Evolutionary conservation across 345 rosid genomes (phyloP), one percentile per base, ranked within the genome.

Genomic region (Boechera stricta): DNA sequence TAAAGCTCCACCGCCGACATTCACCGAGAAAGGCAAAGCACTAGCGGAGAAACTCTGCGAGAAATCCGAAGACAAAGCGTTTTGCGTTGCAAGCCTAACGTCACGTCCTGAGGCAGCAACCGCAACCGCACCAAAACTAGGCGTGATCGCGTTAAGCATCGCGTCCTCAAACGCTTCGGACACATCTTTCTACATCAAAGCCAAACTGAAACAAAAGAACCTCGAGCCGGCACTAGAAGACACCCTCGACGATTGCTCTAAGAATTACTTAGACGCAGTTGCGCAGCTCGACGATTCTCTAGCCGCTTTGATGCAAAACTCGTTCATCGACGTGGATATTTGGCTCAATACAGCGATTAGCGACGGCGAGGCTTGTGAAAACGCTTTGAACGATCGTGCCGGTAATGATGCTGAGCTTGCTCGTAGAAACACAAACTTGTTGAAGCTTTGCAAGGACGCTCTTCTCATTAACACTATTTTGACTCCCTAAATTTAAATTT

Each of bases 251-350:
- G 93, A 94, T 66, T 94, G 97, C 60, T 59, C 72, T 3, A 89
- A 90, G 6, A 61, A 49, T 4, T 90, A 87, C 80, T 13, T 73
- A 4, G 92, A 89, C 36, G 91, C 90, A 0, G 80, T 80, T 12
- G 75, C 83, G 29, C 97, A 89, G 65, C 87, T 92, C 0, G 93
- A 89, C 5, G 85, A 85, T 66, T 82, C 90, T 16, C 36, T 87
- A 1, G 87, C 90, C 0, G 89, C 88, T 33, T 59, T 89, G 77
- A 57, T 83, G 78, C 80, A 1, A 1, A 77, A 80, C 35, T 82
- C 78, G 11, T 79, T 12, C 28, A 38, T 39, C 0, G 90, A 90
- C 35, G 85, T 84, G 5, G 64, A 45, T 10, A 47, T 55, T 12
- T 88, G 86, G 91, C 77, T 92, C 15, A 44, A 67, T 2, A 82